Evolutionary conservation across 2,329 filamentous ascomycete genomes (phyloP).

Genomic region (Botrytis fabae): DNA sequence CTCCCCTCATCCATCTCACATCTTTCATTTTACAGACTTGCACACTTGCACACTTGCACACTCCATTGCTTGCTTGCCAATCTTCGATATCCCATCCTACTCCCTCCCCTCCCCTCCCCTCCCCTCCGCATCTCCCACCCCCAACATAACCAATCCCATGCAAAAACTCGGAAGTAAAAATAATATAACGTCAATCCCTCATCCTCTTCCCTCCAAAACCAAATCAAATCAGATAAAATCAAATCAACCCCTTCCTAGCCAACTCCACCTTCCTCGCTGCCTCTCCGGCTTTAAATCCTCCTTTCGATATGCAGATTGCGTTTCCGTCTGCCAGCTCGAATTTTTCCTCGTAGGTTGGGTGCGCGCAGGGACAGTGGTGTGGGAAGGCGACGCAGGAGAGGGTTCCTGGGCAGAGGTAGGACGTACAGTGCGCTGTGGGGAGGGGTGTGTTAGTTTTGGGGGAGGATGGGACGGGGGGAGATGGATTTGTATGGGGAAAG

Average conservation of each 20-base stretch:
- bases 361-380: slow-evolving; percentile 94
- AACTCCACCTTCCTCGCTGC: slow-evolving; percentile 75
- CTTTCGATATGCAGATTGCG: slow-evolving; percentile 72
- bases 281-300: slow-evolving; percentile 71
- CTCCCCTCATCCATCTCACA: neutral
- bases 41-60: no score
- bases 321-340: slow-evolving; percentile 71
- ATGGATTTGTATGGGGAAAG: neutral
- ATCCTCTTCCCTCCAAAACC: neutral
- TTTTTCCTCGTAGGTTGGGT: slow-evolving; percentile 74
- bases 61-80: neutral
- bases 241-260: slow-evolving; percentile 76
- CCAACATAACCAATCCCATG: neutral
- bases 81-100: no score
- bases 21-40: neutral
- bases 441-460: neutral
- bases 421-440: slow-evolving; percentile 73
- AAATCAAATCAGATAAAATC: slow-evolving; percentile 27
- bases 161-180: neutral
- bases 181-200: neutral
- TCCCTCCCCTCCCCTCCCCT: neutral
- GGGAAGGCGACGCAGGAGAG: slow-evolving; percentile 95
- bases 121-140: neutral
- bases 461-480: neutral
- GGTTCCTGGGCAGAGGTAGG: slow-evolving; percentile 93